Base-by-base conservation (phyloP, 2,329 filamentous ascomycete species). In the Coleophoma cylindrospora region DNA sequence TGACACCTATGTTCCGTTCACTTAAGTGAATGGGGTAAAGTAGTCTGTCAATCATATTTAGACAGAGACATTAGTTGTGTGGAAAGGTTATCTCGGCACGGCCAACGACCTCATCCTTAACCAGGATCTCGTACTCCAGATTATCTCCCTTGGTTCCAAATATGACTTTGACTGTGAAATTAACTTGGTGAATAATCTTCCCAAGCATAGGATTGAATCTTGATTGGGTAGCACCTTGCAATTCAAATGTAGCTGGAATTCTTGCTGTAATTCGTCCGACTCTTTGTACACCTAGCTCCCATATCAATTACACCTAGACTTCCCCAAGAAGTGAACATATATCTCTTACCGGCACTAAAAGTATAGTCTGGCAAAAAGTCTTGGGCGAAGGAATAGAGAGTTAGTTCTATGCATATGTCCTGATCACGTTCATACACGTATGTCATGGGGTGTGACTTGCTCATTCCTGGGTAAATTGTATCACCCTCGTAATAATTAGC, bases 111-210 rank as follows among this genome's bases (percentile, higher is more conserved):
- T 49, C 48, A 4, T 38, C 48, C n/a, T 45, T 44, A 14, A 54
- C 15, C 32, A 51, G n/a, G 19, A 6, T 41, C 3, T 32, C 48
- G 34, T 50, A 52, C 1, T 40, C 50, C 3, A 56, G 50, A 32
- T 56, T 56, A 6, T 43, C 34, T 5, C 52, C 54, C 33, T 38
- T 48, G 14, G 19, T 34, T 9, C 54, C 54, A 41, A 56, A 56
- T 5, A 50, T 19, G 5, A 56, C 48, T 34, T 46, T n/a, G 12
- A 47, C 8, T 32, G 45, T 7, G 14, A 14, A 21, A 1, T 0
- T 1, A 13, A 54, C 8, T 11, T 14, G 0, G 12, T 51, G 22
- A 4, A 56, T 43, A 1, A 9, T 4, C 32, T 34, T 41, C 1
- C 5, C 14, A 9, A 48, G 12, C 6, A 15, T 27, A 21, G 34